A percentile compares a stretch with the other conserved stretches of the same genome.
Conservation (phyloP, 2,329 filamentous ascomycete genomes). For the Xylariaceae sp. region DNA sequence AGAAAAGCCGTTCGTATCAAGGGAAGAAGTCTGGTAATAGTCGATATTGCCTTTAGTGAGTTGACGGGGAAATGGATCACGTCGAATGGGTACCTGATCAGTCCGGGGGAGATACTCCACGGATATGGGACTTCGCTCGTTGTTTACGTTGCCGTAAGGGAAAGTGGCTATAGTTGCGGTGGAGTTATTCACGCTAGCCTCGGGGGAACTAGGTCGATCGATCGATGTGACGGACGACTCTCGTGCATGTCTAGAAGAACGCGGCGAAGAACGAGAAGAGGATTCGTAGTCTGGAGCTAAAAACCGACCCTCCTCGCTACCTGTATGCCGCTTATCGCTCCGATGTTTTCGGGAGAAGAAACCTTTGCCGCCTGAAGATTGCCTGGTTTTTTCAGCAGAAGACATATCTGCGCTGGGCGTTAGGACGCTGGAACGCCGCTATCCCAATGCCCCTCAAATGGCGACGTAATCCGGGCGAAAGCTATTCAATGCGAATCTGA, state of each 20-base stretch:
- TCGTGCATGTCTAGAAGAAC: conserved; percentile 69
- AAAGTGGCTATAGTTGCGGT: conserved; percentile 83
- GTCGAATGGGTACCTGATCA: conserved; percentile 57
- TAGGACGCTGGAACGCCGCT: conserved; percentile 27
- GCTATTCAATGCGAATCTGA: conserved; percentile 16
- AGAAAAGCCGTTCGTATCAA: conserved; percentile 51
- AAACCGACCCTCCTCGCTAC: conserved; percentile 54
- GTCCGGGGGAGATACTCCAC: conserved; percentile 67
- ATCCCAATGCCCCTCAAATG: conserved; percentile 23
- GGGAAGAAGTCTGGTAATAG: conserved; percentile 83
- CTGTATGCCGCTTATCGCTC: conserved; percentile 57
- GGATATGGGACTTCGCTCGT: conserved; percentile 64
- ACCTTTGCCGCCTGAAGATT: conserved; percentile 66
- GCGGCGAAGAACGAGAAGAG: conserved; percentile 65
- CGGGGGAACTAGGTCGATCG: conserved; percentile 60
- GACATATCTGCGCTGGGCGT: conserved; percentile 41
- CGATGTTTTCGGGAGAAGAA: conserved; percentile 91
- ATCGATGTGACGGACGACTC: conserved; percentile 67
- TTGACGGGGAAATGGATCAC: conserved; percentile 76
- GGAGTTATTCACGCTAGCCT: conserved; percentile 63
- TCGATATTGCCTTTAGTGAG: conserved; percentile 72
- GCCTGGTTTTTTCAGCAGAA: conserved; percentile 70
- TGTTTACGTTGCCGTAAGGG: conserved; percentile 70
- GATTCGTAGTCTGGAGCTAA: conserved; percentile 56
- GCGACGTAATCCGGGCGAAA: conserved; percentile 16